Percentiles rank a stretch among this genome's conserved stretches.
Conservation (phyloP, 768 basidiomycete species). For the Strobilomyces echinocephalus region DNA sequence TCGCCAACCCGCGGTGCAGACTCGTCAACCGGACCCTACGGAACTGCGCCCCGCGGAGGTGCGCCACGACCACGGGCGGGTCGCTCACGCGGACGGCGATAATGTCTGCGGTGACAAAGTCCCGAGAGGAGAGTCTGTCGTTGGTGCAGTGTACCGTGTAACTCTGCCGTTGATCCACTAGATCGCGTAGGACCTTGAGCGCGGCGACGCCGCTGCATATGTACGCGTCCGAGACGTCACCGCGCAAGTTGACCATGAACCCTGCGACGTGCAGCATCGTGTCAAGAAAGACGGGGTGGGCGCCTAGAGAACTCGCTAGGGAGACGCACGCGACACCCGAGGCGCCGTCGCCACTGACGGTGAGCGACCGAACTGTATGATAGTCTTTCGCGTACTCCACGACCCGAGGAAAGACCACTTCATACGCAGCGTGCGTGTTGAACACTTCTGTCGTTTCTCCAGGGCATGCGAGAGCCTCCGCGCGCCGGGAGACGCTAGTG, state of each 20-base stretch:
- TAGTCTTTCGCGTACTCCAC: conserved; percentile 59
- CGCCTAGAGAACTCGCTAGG: conserved; percentile 39
- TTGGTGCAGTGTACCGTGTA: conserved; percentile 53
- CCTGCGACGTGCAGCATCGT: conserved; percentile 66
- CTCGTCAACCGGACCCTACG: conserved; percentile 48
- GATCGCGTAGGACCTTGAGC: conserved; percentile 42
- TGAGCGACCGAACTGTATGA: conserved; percentile 53
- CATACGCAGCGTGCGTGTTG: conserved; percentile 53
- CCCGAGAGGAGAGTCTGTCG: conserved; percentile 39
- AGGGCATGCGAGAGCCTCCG: conserved; percentile 27
- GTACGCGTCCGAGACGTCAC: conserved; percentile 47
- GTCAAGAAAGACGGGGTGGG: conserved; percentile 59
- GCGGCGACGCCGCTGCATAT: conserved; percentile 56
- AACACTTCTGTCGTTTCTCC: conserved; percentile 41
- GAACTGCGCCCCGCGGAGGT: conserved; percentile 55
- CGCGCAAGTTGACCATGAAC: conserved; percentile 60
- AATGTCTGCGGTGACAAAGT: conserved; percentile 46
- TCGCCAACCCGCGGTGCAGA: conserved; percentile 44
- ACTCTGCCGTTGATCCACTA: conserved; percentile 36
- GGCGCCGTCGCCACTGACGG: conserved; percentile 42
- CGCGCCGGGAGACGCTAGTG: conserved; percentile 33
- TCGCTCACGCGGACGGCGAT: conserved; percentile 42
- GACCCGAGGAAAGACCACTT: conserved; percentile 63
- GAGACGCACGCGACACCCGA: conserved; percentile 49
- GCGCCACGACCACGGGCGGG: conserved; percentile 45